phyloP scores from a whole-genome alignment of 345 rosid genomes.

The Citropsis articulata region DNA sequence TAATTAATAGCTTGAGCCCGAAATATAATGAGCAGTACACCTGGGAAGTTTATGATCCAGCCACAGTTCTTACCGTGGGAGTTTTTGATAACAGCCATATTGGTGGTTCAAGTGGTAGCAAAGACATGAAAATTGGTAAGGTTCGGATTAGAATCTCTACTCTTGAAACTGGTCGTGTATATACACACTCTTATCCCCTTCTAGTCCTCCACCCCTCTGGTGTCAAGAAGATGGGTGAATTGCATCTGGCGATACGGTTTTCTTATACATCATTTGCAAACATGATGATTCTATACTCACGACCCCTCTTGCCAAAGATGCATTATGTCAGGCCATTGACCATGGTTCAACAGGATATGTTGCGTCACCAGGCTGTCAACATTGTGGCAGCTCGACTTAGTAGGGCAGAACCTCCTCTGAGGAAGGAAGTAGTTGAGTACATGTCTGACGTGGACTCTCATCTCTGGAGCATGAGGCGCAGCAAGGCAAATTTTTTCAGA shows the following conservation, averaged over 20 bases:
- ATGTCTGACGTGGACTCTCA: constrained; percentile 88
- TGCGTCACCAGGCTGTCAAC: constrained; percentile 72
- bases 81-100: constrained; percentile 83
- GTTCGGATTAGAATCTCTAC: constrained; percentile 81
- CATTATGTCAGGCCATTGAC: constrained; percentile 73
- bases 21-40: constrained; percentile 93
- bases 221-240: constrained; percentile 90
- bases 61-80: constrained; percentile 83
- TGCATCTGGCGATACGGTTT: constrained; percentile 87
- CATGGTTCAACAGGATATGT: constrained; percentile 69
- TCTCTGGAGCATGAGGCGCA: constrained; percentile 95
- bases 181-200: constrained; percentile 79
- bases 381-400: constrained; percentile 78
- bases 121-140: constrained; percentile 71
- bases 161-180: constrained; percentile 74
- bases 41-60: constrained; percentile 95
- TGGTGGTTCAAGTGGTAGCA: constrained; percentile 33
- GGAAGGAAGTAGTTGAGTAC: constrained; percentile 80
- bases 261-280: constrained; percentile 57
- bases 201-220: constrained; percentile 78
- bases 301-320: constrained; percentile 87
- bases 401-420: constrained; percentile 86
- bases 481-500: constrained; percentile 86
- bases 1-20: constrained; percentile 62
- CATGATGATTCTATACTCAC: constrained; percentile 57